A percentile compares a stretch with the other conserved stretches of the same genome.
phyloP scores from a whole-genome alignment of 1,284 basidiomycete species.

The Phlebopus sp. region DNA sequence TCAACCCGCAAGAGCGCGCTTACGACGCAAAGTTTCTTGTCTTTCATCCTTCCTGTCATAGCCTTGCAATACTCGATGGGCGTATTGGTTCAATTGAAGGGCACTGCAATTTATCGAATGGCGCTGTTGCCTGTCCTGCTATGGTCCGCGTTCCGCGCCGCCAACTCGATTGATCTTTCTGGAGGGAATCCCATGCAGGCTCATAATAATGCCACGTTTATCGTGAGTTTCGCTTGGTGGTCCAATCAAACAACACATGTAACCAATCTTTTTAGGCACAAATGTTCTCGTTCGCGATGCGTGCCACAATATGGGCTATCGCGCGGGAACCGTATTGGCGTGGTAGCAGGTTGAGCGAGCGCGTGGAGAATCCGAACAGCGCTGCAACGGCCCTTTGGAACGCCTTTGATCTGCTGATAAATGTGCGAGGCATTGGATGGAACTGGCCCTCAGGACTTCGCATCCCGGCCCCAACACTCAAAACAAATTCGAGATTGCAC shows the following conservation, averaged over 20 bases:
- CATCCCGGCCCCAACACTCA: constrained; percentile 8
- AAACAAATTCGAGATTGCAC: constrained; percentile 8
- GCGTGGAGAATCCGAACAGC: not conserved
- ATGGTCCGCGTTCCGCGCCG: constrained; percentile 22
- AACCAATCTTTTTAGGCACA: constrained; percentile 10
- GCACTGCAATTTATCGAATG: constrained; percentile 18
- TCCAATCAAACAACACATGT: not conserved
- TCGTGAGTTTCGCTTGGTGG: constrained; percentile 15
- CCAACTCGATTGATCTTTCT: constrained; percentile 18
- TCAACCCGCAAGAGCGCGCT: constrained; percentile 7
- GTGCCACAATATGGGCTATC: constrained; percentile 18
- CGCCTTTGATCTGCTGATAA: constrained; percentile 22
- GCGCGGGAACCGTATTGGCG: constrained; percentile 10
- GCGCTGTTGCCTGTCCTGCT: constrained; percentile 19
- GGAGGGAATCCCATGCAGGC: constrained; percentile 10
- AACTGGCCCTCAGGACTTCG: constrained; percentile 24
- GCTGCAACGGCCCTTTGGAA: constrained; percentile 22
- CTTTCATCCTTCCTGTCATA: constrained; percentile 22
- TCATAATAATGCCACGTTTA: constrained; percentile 14
- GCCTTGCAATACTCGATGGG: constrained; percentile 26
- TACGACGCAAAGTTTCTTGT: constrained; percentile 10
- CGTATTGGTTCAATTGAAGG: constrained; percentile 25
- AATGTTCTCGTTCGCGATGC: constrained; percentile 18
- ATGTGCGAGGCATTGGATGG: constrained; percentile 26
- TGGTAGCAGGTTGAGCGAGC: not conserved